phyloP scores from a whole-genome alignment of 2,329 filamentous ascomycete genomes.

The Xylaria sp. region DNA sequence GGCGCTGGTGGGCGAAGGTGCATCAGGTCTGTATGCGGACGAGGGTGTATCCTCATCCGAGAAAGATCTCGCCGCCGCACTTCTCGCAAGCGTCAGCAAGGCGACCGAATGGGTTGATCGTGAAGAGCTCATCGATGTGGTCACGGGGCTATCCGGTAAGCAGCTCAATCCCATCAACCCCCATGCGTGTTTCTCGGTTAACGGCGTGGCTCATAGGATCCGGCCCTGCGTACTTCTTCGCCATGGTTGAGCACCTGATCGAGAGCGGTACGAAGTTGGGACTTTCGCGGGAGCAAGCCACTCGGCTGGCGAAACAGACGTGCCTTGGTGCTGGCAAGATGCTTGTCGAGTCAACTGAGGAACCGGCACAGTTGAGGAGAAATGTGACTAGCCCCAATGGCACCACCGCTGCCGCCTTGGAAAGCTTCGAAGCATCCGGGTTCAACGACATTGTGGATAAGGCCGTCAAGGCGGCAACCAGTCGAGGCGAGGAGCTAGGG shows the following conservation, averaged over 20 bases:
- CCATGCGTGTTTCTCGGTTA: neutral
- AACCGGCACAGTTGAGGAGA: conserved; percentile 53
- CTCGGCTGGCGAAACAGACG: conserved; percentile 55
- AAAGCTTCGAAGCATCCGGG: conserved; percentile 53
- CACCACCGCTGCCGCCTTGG: conserved; percentile 55
- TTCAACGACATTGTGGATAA: conserved; percentile 51
- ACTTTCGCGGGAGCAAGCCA: conserved; percentile 54
- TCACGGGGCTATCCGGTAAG: conserved; percentile 56
- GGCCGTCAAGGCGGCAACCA: conserved; percentile 52
- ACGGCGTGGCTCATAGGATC: conserved; percentile 46
- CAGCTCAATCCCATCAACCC: neutral
- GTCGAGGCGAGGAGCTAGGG: conserved; percentile 51
- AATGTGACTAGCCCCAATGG: conserved; percentile 61
- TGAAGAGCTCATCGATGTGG: conserved; percentile 56
- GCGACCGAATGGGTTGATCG: conserved; percentile 56
- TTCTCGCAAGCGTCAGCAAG: conserved; percentile 54
- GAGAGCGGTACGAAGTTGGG: conserved; percentile 51
- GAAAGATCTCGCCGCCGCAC: conserved; percentile 48
- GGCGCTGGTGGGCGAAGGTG: conserved; percentile 56
- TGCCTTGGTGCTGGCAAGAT: conserved; percentile 58
- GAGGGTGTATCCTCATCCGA: conserved; percentile 49
- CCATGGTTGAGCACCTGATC: conserved; percentile 57
- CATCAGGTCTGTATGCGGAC: conserved; percentile 53
- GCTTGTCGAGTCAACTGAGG: conserved; percentile 53
- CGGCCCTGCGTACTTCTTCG: conserved; percentile 59